These are phyloP conservation scores for Lophium mytilinum DNA, from an alignment of 495 filamentous ascomycete species.

Conservation along the genomic window DNA sequence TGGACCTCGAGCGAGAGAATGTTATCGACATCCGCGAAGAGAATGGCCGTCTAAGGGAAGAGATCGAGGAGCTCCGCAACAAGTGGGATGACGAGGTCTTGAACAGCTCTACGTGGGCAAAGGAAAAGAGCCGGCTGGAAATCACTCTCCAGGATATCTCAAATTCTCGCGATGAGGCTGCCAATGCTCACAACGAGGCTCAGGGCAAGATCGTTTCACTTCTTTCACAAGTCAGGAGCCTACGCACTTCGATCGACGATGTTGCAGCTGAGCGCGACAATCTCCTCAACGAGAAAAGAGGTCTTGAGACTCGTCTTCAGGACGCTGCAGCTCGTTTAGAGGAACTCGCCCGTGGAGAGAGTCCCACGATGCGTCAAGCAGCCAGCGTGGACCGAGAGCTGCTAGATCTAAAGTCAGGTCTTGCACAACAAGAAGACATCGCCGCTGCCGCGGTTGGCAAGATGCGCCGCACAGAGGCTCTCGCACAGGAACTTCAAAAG, in stretches of 20 bases:
- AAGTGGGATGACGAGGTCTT: constrained; percentile 99
- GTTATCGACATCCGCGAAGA: constrained; percentile 55
- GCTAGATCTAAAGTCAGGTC: constrained; percentile 77
- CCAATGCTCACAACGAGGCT: constrained; percentile 87
- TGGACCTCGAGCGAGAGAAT: constrained; percentile 89
- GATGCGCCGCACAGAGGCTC: constrained; percentile 92
- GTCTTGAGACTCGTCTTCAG: constrained; percentile 74
- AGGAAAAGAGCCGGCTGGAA: constrained; percentile 91
- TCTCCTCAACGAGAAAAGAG: constrained; percentile 80
- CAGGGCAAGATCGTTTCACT: constrained; percentile 85
- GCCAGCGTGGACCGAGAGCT: constrained; percentile 84
- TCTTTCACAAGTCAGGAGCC: constrained; percentile 79
- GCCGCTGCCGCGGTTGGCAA: constrained; percentile 89
- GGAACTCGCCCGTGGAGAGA: constrained; percentile 77
- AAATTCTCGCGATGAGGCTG: constrained; percentile 84
- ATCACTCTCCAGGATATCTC: constrained; percentile 83
- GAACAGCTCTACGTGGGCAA: constrained; percentile 96
- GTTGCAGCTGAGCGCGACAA: constrained; percentile 76
- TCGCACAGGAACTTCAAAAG: constrained; percentile 84
- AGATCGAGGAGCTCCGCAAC: constrained; percentile 85
- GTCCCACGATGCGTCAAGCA: constrained; percentile 84
- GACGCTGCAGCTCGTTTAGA: constrained; percentile 91
- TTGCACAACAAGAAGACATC: constrained; percentile 92
- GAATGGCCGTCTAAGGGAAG: constrained; percentile 69
- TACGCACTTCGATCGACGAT: constrained; percentile 81